Evolutionary conservation across 2,329 filamentous ascomycete species (phyloP).

Genomic region (Fusarium cicatricum): DNA sequence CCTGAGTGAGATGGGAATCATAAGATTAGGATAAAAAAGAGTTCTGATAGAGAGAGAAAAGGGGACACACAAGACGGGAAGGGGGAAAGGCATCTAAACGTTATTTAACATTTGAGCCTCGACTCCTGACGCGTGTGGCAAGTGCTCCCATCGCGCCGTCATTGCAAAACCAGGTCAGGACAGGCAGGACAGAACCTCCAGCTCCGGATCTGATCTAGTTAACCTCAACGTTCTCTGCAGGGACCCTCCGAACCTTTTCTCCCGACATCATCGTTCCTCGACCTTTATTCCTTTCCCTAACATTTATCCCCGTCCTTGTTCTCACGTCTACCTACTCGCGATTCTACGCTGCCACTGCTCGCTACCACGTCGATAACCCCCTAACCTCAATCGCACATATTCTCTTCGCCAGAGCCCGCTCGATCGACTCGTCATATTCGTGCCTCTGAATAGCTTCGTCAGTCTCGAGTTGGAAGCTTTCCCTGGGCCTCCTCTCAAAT

Average conservation of each 20-base stretch:
- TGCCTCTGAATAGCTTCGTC: neutral
- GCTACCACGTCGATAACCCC: neutral
- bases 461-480: neutral
- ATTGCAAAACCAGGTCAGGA: neutral
- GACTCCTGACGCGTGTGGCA: no score
- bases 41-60: neutral
- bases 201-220: conserved; percentile 17
- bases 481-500: neutral
- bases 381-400: neutral
- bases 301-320: neutral
- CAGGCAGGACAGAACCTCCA: no score
- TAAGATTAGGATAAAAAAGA: neutral
- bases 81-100: neutral
- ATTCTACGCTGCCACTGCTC: neutral
- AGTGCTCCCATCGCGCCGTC: conserved; percentile 3
- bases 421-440: neutral
- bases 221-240: conserved; percentile 7
- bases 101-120: no score
- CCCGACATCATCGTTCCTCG: neutral
- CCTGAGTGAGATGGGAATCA: conserved; percentile 26
- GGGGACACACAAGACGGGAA: neutral
- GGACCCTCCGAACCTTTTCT: conserved; percentile 2
- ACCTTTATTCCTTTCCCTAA: no score
- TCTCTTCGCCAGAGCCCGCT: neutral
- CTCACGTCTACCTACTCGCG: neutral